Evolutionary conservation across 2,329 filamentous ascomycete genomes (phyloP), one percentile per base, ranked within the genome.

Genomic region (Penicillium sp.): DNA sequence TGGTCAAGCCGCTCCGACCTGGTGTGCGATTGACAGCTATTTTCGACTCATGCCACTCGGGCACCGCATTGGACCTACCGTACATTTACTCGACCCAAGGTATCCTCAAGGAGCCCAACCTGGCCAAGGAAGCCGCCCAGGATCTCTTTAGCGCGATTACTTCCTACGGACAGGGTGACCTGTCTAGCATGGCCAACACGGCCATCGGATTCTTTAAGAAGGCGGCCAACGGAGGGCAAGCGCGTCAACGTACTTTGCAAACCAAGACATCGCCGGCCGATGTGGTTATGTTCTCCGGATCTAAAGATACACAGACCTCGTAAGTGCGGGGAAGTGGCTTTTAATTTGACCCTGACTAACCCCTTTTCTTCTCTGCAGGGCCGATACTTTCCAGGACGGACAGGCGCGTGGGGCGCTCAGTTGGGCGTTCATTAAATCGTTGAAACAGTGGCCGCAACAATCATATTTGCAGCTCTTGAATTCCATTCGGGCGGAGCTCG

Each of bases 381-480:
- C 91, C 75, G 95, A 99, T 75, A 93, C 95, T 7, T 91, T 88
- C 37, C 96, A 98, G 65, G 86, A 84, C 49, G 87, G 91, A 53
- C 84, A 97, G 78, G 93, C 95, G 46, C 97, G 93, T 0, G 95
- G 95, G 50, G 95, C 95, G 72, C 95, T 99, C 90, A 96, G 91
- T 13, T 97, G 90, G 86, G 95, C 95, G 1, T 99, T 99, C 74
- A 93, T 98, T 73, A 87, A 86, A 7, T 87, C 93, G 1, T 82
- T 97, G 70, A 91, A 90, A 81, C 90, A 92, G 77, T 93, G 95
- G 71, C 91, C 91, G 0, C 87, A 96, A 70, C 93, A 98, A 80
- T 96, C 89, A 77, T 99, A 99, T 70, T 88, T 97, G 54, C 88
- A 96, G 79, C 81, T 99, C 52, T 83, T 99, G 63, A 98, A 97